These are phyloP conservation scores for Hypericum androsaemum DNA, from an alignment of 345 rosid species.

Conservation along the genomic window DNA sequence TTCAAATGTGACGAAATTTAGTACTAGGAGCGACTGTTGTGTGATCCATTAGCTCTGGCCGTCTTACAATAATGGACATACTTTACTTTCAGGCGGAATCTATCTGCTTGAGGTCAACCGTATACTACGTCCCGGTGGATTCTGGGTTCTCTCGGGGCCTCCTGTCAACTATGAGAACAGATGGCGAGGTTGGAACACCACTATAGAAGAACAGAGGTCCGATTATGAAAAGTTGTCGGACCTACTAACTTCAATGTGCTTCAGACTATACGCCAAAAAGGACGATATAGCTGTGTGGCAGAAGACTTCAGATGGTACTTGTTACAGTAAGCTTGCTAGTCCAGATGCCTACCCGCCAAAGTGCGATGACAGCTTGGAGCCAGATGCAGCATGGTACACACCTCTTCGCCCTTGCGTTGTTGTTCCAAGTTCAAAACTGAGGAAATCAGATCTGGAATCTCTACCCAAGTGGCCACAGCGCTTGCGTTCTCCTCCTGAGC, in stretches of 20 bases:
- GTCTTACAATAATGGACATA: conserved; percentile 7
- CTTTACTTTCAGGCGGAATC: conserved; percentile 62
- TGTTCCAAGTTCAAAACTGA: conserved; percentile 57
- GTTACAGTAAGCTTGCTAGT: conserved; percentile 56
- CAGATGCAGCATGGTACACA: conserved; percentile 96
- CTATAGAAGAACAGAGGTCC: conserved; percentile 75
- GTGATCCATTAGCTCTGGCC: not conserved
- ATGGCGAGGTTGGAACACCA: conserved; percentile 98
- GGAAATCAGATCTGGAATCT: conserved; percentile 49
- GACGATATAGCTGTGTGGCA: conserved; percentile 96
- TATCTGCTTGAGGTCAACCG: conserved; percentile 88
- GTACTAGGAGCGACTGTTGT: not conserved
- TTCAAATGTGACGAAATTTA: not conserved
- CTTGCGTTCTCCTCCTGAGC: conserved; percentile 60
- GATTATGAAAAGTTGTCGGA: conserved; percentile 77
- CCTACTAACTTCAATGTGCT: conserved; percentile 82
- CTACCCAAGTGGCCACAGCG: conserved; percentile 85
- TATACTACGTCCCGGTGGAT: conserved; percentile 94
- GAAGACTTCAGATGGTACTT: conserved; percentile 54
- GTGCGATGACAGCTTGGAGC: conserved; percentile 95
- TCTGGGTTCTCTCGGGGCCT: conserved; percentile 97
- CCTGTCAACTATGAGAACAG: conserved; percentile 84
- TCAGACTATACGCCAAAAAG: conserved; percentile 72
- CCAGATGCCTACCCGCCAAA: conserved; percentile 78
- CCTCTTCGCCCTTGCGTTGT: conserved; percentile 86